These are phyloP conservation scores for Phytophthora quininea DNA, from an alignment of 352 stramenopile genomes.

Conservation along the genomic window DNA sequence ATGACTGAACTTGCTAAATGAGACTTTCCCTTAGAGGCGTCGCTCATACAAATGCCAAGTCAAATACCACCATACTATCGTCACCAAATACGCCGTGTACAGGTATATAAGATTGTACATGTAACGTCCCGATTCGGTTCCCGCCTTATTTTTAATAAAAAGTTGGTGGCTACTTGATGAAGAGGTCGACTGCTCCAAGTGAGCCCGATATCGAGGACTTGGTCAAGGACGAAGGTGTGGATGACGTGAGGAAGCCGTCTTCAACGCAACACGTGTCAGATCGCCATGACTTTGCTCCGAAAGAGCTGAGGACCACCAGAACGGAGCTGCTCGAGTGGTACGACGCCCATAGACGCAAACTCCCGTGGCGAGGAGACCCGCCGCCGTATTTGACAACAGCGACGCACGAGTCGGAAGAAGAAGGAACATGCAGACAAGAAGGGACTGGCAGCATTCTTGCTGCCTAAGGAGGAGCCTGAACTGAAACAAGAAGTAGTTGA, in stretches of 20 bases:
- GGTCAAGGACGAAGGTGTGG: constrained; percentile 26
- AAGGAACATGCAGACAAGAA: constrained; percentile 20
- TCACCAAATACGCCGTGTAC: no score
- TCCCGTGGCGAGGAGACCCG: constrained; percentile 94
- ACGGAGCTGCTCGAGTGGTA: constrained; percentile 91
- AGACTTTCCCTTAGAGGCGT: not conserved
- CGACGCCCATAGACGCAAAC: constrained; percentile 82
- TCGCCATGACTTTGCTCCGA: constrained; percentile 48
- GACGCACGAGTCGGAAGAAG: constrained; percentile 65
- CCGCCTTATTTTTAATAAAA: not conserved
- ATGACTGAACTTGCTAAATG: constrained; percentile 7
- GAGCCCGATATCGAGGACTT: constrained; percentile 63
- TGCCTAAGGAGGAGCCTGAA: constrained; percentile 14
- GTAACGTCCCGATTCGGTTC: not conserved
- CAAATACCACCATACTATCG: not conserved
- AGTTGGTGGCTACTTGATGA: constrained; percentile 5
- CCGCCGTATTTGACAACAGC: constrained; percentile 79
- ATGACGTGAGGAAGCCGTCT: not conserved
- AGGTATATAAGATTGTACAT: no score
- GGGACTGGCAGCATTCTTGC: constrained; percentile 55
- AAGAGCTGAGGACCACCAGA: constrained; percentile 51
- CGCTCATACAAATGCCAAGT: not conserved
- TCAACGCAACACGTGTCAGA: constrained; percentile 28
- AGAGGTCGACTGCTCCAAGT: constrained; percentile 7
- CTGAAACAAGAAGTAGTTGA: constrained; percentile 13